These are phyloP conservation scores for Solanum rostratum DNA, from an alignment of 257 asterid genomes.

Conservation along the genomic window DNA sequence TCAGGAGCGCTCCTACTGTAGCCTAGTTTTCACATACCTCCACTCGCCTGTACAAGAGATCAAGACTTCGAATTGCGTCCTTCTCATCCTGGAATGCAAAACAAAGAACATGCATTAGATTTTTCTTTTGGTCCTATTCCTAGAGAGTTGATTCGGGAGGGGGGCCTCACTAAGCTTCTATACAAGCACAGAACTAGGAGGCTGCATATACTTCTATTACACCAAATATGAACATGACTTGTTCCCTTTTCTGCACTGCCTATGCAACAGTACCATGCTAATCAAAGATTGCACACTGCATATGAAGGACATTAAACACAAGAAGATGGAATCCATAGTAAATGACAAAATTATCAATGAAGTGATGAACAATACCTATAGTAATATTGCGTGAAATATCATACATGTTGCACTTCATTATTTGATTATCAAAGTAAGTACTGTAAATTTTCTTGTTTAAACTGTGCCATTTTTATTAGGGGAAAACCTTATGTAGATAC, in stretches of 20 bases:
- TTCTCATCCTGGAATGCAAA: conserved; percentile 63
- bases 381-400: not conserved
- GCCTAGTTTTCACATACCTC: conserved; percentile 41
- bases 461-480: not conserved
- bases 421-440: not conserved
- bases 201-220: not conserved
- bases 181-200: not conserved
- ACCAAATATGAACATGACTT: not conserved
- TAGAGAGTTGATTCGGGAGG: not conserved
- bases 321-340: not conserved
- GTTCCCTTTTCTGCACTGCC: not conserved
- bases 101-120: not conserved
- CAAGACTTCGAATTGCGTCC: conserved; percentile 92
- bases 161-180: not conserved
- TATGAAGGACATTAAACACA: not conserved
- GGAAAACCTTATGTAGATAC: not conserved
- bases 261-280: not conserved
- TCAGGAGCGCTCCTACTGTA: not conserved
- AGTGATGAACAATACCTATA: not conserved
- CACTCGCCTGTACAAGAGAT: conserved; percentile 88
- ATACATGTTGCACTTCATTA: not conserved
- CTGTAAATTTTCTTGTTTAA: not conserved
- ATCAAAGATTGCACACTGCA: not conserved
- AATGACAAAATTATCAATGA: not conserved
- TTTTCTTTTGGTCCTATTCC: not conserved